Conservation (phyloP, 345 rosid genomes). For the Murraya paniculata region DNA sequence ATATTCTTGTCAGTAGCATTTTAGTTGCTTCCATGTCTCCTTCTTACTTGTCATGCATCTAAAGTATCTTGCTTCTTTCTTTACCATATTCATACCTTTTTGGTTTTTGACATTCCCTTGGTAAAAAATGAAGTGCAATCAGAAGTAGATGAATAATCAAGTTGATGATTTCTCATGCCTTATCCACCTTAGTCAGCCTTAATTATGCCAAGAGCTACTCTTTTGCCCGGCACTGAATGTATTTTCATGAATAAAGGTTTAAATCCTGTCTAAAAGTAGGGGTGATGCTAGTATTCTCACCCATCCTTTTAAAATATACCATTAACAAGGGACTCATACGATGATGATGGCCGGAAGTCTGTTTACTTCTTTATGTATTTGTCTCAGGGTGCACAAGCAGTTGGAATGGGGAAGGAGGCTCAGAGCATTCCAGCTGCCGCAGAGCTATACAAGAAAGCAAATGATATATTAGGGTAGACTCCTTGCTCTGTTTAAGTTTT, state of each 20-base stretch:
- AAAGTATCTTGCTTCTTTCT: neutral
- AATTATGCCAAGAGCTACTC: neutral
- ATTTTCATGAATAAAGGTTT: conserved; percentile 1
- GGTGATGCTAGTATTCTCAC: neutral
- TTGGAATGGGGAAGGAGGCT: conserved; percentile 97
- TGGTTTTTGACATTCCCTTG: neutral
- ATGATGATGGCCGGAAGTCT: neutral
- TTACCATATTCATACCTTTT: neutral
- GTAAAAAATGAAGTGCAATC: neutral
- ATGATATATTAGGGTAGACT: conserved; percentile 65
- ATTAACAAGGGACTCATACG: neutral
- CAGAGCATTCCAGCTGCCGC: conserved; percentile 73
- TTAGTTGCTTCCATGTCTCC: neutral
- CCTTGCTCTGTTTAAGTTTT: neutral
- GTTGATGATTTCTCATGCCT: neutral
- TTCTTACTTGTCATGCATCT: neutral
- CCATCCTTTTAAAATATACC: neutral
- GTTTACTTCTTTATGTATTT: neutral
- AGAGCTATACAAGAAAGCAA: conserved; percentile 76
- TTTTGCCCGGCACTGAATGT: neutral
- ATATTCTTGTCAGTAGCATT: neutral
- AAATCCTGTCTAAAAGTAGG: neutral
- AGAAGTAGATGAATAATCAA: neutral
- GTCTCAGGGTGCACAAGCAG: conserved; percentile 88
- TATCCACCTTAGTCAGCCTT: neutral